These are phyloP conservation scores for Paramyrothecium sp. DNA, from an alignment of 2,329 filamentous ascomycete genomes.

Conservation along the genomic window DNA sequence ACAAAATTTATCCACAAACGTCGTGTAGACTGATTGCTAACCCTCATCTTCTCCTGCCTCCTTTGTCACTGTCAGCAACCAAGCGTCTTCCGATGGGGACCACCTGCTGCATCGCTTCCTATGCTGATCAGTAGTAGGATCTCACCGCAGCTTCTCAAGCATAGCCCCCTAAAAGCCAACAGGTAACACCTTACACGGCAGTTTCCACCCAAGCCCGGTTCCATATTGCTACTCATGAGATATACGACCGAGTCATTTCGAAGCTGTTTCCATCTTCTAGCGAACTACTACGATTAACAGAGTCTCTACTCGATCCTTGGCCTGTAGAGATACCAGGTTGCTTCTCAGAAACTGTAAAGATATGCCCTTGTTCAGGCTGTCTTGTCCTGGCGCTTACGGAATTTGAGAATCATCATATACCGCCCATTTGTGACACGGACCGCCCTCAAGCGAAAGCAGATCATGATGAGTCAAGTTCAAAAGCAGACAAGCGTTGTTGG, in stretches of 20 bases:
- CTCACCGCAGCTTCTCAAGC: constrained; percentile 31
- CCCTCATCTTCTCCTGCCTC: too few species aligned
- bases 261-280: constrained; percentile 37
- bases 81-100: too few species aligned
- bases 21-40: too few species aligned
- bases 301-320: constrained; percentile 36
- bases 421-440: constrained; percentile 23
- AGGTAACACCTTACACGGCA: constrained; percentile 41
- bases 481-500: constrained; percentile 30
- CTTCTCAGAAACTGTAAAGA: constrained; percentile 26
- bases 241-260: constrained; percentile 45
- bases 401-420: constrained; percentile 27
- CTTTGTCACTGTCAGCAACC: too few species aligned
- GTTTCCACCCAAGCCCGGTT: constrained; percentile 42
- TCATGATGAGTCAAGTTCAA: constrained; percentile 11
- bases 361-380: constrained; percentile 39
- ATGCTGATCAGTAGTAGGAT: constrained; percentile 14
- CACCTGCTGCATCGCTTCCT: too few species aligned
- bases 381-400: constrained; percentile 34
- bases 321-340: constrained; percentile 30
- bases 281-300: constrained; percentile 39
- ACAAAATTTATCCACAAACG: too few species aligned
- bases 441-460: constrained; percentile 6
- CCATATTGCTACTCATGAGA: constrained; percentile 40
- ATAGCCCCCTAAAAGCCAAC: constrained; percentile 31